Base-by-base conservation (phyloP, 805 yeast genomes). In the Lachancea nothofagi region DNA sequence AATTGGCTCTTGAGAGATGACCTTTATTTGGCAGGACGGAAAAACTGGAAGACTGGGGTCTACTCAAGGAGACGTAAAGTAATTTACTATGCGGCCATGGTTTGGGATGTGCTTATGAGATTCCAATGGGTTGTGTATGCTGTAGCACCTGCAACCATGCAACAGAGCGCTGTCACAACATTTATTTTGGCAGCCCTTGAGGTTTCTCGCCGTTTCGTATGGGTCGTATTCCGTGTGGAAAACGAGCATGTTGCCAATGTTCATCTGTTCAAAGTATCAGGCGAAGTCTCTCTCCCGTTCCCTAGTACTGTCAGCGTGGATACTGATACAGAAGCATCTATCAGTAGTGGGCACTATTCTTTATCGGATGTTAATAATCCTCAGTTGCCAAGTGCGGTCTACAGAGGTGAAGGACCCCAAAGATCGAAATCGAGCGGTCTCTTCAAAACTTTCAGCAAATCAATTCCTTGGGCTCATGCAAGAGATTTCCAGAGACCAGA, bases 241-340 rank as follows among this genome's bases (percentile, higher is more conserved):
- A 93, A 93, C 62, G 97, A 93, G 61, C 98, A 93, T 61, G 81
- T 89, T 33, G 80, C 97, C 0, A 90, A 90, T 57, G 95, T 88
- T 8, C 78, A 78, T 40, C 65, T 87, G 31, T 84, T 80, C 61
- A 73, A 95, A 47, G 97, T 97, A 0, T 80, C 94, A 7, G 77
- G 94, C 42, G 96, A 90, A 45, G 36, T 55, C 4, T 46, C 61
- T 13, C 32, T 40, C 10, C 43, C 43, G 5, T 40, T 26, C 29
- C 43, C 43, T 5, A 33, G 29, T 19, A 33, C 38, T 5, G 29
- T 33, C 6, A 7, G 20, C 4, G 25, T 10, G 6, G 42, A 33
- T 5, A 27, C 33, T 5, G 42, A 38, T 8, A 28, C 33, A 4
- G 38, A 38, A 13, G 36, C 13, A 7, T 30, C 36, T 13, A 18